These are phyloP conservation scores for Neurospora crassa DNA, from an alignment of 2,329 filamentous ascomycete species.

Conservation along the genomic window DNA sequence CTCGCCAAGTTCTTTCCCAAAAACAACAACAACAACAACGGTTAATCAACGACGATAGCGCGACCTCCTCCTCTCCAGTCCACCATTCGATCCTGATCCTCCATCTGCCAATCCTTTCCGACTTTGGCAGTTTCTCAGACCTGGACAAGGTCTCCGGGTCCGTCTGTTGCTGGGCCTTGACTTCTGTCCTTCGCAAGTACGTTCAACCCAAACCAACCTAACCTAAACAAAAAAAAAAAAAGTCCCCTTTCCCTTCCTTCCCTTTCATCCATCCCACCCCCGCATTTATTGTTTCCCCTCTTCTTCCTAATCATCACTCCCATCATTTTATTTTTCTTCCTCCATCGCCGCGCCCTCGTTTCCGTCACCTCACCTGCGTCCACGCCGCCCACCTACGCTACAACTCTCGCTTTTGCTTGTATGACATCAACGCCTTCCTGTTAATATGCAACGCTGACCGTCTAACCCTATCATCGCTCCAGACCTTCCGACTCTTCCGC, in stretches of 20 bases:
- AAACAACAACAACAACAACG: background rate
- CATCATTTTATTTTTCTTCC: background rate
- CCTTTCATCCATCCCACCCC: background rate
- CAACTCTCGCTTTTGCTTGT: background rate
- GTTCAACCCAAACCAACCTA: background rate
- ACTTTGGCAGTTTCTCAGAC: background rate
- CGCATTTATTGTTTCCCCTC: background rate
- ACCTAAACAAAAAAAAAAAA: background rate
- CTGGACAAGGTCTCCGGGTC: background rate
- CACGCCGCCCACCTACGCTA: background rate
- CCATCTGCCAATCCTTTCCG: background rate
- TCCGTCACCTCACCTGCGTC: background rate
- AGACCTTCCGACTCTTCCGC: constrained; percentile 4
- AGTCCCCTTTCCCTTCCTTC: background rate
- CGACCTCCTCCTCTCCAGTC: background rate
- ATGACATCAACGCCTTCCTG: background rate
- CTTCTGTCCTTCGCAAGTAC: background rate
- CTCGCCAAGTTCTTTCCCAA: background rate
- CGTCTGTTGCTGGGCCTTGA: background rate
- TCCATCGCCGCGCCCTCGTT: background rate
- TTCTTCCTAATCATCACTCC: background rate
- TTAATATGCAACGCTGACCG: background rate
- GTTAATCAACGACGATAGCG: background rate
- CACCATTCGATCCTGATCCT: background rate
- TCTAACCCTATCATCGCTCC: constrained; percentile 5